Base-by-base conservation (phyloP, 345 rosid genomes). In the Microthlaspi erraticum region DNA sequence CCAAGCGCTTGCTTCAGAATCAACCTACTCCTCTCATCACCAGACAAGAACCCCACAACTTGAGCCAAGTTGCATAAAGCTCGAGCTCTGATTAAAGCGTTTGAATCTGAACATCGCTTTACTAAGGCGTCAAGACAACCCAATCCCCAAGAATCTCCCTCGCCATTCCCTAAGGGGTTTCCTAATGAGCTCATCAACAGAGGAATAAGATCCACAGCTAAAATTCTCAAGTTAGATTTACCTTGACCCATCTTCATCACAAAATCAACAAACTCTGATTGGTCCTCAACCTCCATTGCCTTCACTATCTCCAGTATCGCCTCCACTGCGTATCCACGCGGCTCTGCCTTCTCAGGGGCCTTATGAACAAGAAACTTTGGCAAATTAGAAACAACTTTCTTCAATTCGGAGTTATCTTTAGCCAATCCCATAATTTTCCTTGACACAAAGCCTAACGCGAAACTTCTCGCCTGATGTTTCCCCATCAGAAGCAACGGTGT, bases 271-370 rank as follows among this genome's bases (percentile, higher is more conserved):
- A 85, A 87, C 10, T 49, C 87, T 12, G 76, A 61, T 71, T 83
- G 97, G 39, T 82, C 88, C 37, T 73, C 77, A 8, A 65, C 51
- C 54, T 83, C 89, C 90, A 91, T 78, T 5, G 73, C 81, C 71
- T 64, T 81, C 31, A 91, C 86, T 46, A 93, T 80, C 79, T 89
- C 95, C 72, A 87, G 43, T 55, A 89, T 84, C 3, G 94, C 88
- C 65, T 89, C 98, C 78, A 87, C 97, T 0, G 93, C 97, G 57
- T 66, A 73, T 8, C 88, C 92, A 75, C 98, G 84, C 0, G 84
- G 87, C 77, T 91, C 97, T 1, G 93, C 92, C 84, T 89, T 93
- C 85, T 86, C 98, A 12, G 91, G 97, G 8, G 94, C 96, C 85
- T 86, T 91, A 11, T 77, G 84, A 48, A 63, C 84, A 80, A 93